Conservation (phyloP, 2,329 filamentous ascomycete species). For the Paecilomyces sp. region DNA sequence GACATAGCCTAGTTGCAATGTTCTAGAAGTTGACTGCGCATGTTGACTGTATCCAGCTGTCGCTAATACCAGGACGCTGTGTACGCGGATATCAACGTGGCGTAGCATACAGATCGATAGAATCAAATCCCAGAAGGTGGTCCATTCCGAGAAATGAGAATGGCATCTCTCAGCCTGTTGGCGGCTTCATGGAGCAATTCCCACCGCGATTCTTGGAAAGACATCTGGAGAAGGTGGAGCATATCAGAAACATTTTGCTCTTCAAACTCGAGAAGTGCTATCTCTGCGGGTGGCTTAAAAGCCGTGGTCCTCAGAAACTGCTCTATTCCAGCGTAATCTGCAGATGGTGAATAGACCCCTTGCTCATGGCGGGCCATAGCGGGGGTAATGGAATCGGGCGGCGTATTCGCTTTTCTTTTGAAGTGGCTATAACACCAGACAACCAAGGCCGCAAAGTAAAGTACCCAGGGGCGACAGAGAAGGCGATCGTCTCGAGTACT, state of each 20-base stretch:
- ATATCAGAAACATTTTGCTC: constrained; percentile 76
- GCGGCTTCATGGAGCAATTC: constrained; percentile 85
- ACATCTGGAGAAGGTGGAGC: constrained; percentile 71
- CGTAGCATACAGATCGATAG: background rate
- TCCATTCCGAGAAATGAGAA: background rate
- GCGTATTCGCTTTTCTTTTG: constrained; percentile 66
- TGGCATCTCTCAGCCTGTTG: constrained; percentile 48
- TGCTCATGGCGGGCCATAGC: constrained; percentile 59
- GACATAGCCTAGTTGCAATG: too few species aligned
- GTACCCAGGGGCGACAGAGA: constrained; percentile 86
- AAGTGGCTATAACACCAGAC: constrained; percentile 95
- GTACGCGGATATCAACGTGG: background rate
- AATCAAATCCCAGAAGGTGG: background rate
- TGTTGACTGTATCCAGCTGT: too few species aligned
- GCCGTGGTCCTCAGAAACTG: background rate
- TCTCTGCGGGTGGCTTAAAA: background rate
- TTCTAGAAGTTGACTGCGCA: too few species aligned
- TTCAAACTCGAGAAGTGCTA: constrained; percentile 46
- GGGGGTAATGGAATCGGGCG: constrained; percentile 40
- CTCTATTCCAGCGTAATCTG: constrained; percentile 56
- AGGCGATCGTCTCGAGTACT: constrained; percentile 81
- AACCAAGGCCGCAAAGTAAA: constrained; percentile 86
- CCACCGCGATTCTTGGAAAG: constrained; percentile 79
- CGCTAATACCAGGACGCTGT: background rate
- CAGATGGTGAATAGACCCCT: constrained; percentile 70